phyloP scores from a whole-genome alignment of 768 basidiomycete genomes.

The Naganishia vishniacii region DNA sequence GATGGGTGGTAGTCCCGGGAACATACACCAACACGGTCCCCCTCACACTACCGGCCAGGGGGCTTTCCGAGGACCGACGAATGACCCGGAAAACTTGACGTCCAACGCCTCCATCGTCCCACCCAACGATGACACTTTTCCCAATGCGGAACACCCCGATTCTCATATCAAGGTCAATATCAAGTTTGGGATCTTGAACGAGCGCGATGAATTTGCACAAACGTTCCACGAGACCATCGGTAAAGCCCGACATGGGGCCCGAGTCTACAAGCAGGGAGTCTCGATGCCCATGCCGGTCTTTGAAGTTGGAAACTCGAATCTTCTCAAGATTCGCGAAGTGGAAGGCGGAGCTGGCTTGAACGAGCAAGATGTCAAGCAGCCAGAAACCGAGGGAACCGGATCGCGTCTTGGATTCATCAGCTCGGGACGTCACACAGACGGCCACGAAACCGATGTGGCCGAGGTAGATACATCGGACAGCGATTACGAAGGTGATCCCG shows the following conservation, averaged over 20 bases:
- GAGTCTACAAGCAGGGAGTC: constrained; percentile 30
- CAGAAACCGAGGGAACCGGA: neutral
- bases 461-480: constrained; percentile 5
- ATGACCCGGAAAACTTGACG: constrained; percentile 24
- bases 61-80: constrained; percentile 17
- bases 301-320: constrained; percentile 37
- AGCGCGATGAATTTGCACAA: constrained; percentile 39
- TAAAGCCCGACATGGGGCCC: constrained; percentile 13
- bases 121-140: constrained; percentile 1
- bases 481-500: constrained; percentile 17
- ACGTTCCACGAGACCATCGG: constrained; percentile 33
- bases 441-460: constrained; percentile 11
- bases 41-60: constrained; percentile 13
- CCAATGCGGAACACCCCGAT: constrained; percentile 2
- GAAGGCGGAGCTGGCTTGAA: constrained; percentile 23
- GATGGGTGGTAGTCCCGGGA: neutral
- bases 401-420: neutral
- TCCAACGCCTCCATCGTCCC: constrained; percentile 26
- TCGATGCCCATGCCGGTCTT: constrained; percentile 33
- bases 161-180: constrained; percentile 31
- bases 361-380: constrained; percentile 5
- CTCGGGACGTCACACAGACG: neutral
- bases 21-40: no score
- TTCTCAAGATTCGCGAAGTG: constrained; percentile 28
- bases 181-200: constrained; percentile 44